Base-by-base conservation (phyloP, 495 filamentous ascomycete genomes). In the Cairneyella variabilis region DNA sequence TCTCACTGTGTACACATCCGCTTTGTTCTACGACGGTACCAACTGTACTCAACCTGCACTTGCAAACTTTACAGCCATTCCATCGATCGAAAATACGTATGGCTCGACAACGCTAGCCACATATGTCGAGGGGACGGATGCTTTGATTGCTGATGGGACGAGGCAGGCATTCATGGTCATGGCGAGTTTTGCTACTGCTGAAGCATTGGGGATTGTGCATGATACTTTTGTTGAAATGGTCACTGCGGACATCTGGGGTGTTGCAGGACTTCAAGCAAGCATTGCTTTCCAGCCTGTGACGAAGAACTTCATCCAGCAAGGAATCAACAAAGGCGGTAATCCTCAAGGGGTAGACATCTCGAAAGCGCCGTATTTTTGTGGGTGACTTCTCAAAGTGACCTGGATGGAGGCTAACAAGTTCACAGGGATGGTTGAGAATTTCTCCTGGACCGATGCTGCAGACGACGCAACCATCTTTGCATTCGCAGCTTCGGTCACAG, bases 21-120 rank as follows among this genome's bases (percentile, higher is more conserved):
- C 72, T 2, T 75, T 76, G 63, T 49, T 57, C 20, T 69, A 71
- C 34, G 62, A 63, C 37, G 77, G 75, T 3, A 75, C 73, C 3
- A 76, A 78, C 46, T 67, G 74, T 12, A 62, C 76, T 7, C 48
- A 51, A 45, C 50, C 50, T 22, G 50, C 50, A 23, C 38, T 53
- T 8, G 50, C 39, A 45, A 53, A 53, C 16, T 40, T 51, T 22
- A 39, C 34, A 17, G 27, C 42, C 3, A n/a, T 54, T 26, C 51
- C 51, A 16, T 40, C 51, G 8, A 37, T 54, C 32, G 41, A 23
- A 21, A 54, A 54, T 28, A 8, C 51, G 12, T 54, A 54, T 38
- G 51, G 40, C 11, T 8, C 40, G 0, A 54, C 51, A 16, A 54
- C 51, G 20, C 20, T 54, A 12, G 26, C 41, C 1, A 54, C 41